Conservation (phyloP, 306 rosid species). For the Quercus variabilis region DNA sequence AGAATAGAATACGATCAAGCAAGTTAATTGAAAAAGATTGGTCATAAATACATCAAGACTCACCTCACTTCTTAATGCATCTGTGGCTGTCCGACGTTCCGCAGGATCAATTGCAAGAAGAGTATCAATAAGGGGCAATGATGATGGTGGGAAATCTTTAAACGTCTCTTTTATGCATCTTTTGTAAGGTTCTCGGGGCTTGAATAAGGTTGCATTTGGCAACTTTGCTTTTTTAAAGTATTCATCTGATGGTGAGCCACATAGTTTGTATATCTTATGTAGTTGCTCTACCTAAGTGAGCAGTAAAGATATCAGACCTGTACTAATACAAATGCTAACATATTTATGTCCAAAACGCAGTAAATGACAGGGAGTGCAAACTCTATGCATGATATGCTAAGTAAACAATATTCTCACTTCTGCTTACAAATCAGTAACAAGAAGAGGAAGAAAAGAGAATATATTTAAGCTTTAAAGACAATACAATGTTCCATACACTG, state of each 20-base stretch:
- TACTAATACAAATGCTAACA: neutral
- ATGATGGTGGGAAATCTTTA: slow-evolving; percentile 75
- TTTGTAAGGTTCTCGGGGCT: slow-evolving; percentile 82
- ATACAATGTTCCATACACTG: neutral
- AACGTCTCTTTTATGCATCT: slow-evolving; percentile 68
- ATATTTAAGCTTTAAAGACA: neutral
- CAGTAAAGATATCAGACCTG: slow-evolving; percentile 23
- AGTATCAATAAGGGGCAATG: slow-evolving; percentile 70
- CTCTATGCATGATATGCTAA: neutral
- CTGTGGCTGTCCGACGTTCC: slow-evolving; percentile 77
- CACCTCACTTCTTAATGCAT: slow-evolving; percentile 78
- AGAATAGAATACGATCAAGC: neutral
- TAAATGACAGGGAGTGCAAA: neutral
- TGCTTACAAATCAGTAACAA: neutral
- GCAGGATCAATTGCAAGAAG: slow-evolving; percentile 93
- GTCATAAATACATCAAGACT: slow-evolving; percentile 21
- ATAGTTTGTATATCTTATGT: slow-evolving; percentile 90
- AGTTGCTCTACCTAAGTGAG: slow-evolving; percentile 81
- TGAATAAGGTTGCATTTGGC: slow-evolving; percentile 85
- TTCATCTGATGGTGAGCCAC: slow-evolving; percentile 96
- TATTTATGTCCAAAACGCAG: neutral
- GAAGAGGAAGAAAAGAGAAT: neutral
- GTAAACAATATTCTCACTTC: neutral
- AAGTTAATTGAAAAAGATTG: slow-evolving; percentile 10
- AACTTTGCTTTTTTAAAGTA: slow-evolving; percentile 82